Conservation (phyloP, 2,329 filamentous ascomycete genomes). For the Nemania diffusa region DNA sequence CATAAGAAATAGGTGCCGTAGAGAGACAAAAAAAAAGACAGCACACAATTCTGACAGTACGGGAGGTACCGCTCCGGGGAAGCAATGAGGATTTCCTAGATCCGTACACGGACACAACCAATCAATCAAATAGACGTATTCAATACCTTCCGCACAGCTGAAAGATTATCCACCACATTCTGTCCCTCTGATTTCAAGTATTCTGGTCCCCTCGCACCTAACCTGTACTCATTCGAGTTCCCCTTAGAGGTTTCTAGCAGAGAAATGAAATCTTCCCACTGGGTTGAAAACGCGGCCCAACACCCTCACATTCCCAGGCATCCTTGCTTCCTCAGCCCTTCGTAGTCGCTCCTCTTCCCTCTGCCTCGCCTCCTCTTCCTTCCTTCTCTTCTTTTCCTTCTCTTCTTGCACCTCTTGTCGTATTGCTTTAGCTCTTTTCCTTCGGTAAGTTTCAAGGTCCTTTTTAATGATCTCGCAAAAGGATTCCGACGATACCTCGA, state of each 20-base stretch:
- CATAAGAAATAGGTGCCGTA: no score
- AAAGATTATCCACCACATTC: no score
- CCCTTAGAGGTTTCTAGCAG: neutral
- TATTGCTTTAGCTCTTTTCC: neutral
- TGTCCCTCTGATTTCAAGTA: no score
- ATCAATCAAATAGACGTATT: no score
- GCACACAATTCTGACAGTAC: no score
- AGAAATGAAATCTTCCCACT: neutral
- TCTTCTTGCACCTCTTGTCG: neutral
- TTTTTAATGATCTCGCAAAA: neutral
- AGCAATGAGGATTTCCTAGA: no score
- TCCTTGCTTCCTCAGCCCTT: neutral
- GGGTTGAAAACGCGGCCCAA: neutral
- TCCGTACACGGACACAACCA: no score
- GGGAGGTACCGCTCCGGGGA: no score
- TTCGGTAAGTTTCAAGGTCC: constrained; percentile 2
- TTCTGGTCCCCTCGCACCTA: no score
- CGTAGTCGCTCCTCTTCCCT: constrained; percentile 1
- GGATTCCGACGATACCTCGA: constrained; percentile 7
- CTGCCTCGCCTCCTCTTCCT: neutral
- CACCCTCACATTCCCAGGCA: neutral
- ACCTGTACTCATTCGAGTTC: neutral
- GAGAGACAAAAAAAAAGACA: no score
- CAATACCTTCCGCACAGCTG: no score
- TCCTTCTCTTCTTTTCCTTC: neutral